These are phyloP conservation scores for Phaeotremella fagi DNA, from an alignment of 768 basidiomycete species.

Conservation along the genomic window DNA sequence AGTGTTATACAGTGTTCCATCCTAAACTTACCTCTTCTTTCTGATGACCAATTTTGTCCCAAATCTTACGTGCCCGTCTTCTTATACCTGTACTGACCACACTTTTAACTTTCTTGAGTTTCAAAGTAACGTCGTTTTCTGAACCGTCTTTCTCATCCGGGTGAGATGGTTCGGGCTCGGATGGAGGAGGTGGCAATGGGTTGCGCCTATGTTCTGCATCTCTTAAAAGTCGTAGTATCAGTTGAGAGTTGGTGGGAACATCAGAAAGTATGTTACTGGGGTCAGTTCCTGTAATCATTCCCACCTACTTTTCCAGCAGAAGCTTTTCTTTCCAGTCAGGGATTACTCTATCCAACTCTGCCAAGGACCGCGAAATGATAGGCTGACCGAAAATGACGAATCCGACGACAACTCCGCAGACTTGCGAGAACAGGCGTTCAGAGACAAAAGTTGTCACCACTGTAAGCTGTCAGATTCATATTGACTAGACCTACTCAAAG, in stretches of 20 bases:
- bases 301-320: slow-evolving; percentile 49
- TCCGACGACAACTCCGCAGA: slow-evolving; percentile 45
- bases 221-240: slow-evolving; percentile 51
- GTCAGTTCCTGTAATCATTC: not conserved
- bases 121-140: slow-evolving; percentile 3
- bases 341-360: slow-evolving; percentile 44
- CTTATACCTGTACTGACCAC: no score
- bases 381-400: slow-evolving; percentile 52
- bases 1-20: no score
- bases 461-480: not conserved
- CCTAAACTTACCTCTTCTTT: slow-evolving; percentile 34
- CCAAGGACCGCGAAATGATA: slow-evolving; percentile 38
- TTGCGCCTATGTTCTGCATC: slow-evolving; percentile 50
- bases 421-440: slow-evolving; percentile 44
- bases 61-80: slow-evolving; percentile 6
- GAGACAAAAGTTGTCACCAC: slow-evolving; percentile 44
- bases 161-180: slow-evolving; percentile 24
- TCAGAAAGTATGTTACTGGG: slow-evolving; percentile 49
- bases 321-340: slow-evolving; percentile 51
- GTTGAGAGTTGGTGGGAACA: slow-evolving; percentile 53
- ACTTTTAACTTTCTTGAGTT: no score
- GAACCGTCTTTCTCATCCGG: slow-evolving; percentile 1
- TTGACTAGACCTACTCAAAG: slow-evolving; percentile 12
- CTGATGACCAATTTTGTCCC: slow-evolving; percentile 15
- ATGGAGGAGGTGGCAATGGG: slow-evolving; percentile 51